Percentiles rank a stretch among this genome's conserved stretches.
phyloP scores from a whole-genome alignment of 305 asterid genomes.

The Fraxinus greggii region DNA sequence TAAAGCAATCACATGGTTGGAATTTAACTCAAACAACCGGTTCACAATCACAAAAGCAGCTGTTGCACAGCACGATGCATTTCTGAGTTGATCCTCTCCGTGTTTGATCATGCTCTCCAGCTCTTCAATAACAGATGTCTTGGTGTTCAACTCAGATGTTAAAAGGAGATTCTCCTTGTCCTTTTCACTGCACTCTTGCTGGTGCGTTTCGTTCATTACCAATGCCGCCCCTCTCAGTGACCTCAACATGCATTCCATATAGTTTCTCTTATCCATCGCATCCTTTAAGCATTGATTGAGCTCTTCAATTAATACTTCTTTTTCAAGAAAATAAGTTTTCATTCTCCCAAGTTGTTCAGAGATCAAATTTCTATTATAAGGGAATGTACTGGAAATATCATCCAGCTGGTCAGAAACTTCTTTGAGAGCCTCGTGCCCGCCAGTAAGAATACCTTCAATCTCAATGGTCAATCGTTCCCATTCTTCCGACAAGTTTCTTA shows the following conservation, averaged over 20 bases:
- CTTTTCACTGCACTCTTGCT: slow-evolving; percentile 72
- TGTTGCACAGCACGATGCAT: slow-evolving; percentile 69
- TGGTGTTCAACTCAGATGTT: slow-evolving; percentile 48
- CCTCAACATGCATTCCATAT: slow-evolving; percentile 87
- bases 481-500: slow-evolving; percentile 46
- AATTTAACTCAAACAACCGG: slow-evolving; percentile 66
- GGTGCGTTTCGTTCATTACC: slow-evolving; percentile 82
- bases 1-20: slow-evolving; percentile 41
- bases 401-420: slow-evolving; percentile 64
- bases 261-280: slow-evolving; percentile 59
- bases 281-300: slow-evolving; percentile 71
- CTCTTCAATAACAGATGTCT: slow-evolving; percentile 43
- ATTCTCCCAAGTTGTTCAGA: slow-evolving; percentile 66
- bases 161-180: slow-evolving; percentile 56
- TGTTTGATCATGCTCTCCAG: slow-evolving; percentile 49
- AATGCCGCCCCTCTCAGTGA: slow-evolving; percentile 93
- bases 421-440: slow-evolving; percentile 67
- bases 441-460: slow-evolving; percentile 63
- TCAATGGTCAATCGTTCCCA: slow-evolving; percentile 57
- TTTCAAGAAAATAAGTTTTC: slow-evolving; percentile 56
- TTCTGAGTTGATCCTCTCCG: slow-evolving; percentile 55
- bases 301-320: slow-evolving; percentile 63
- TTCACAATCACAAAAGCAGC: slow-evolving; percentile 75
- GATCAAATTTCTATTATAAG: slow-evolving; percentile 52
- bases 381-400: slow-evolving; percentile 49